Conservation (phyloP, 2,329 filamentous ascomycete species). For the Fusarium circinatum region DNA sequence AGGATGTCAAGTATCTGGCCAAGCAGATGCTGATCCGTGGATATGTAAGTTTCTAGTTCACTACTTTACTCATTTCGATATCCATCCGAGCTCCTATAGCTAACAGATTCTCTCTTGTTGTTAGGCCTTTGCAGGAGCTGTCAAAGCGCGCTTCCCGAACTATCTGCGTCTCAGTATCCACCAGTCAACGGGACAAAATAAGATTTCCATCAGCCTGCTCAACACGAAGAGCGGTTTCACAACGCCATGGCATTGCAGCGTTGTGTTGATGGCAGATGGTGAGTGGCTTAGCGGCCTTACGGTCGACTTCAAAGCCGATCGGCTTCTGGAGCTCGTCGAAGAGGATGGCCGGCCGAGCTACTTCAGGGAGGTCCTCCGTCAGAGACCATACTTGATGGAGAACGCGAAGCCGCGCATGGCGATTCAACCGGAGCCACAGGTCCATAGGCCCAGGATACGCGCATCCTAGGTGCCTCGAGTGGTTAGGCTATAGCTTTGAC, state of each 20-base stretch:
- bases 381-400: background rate
- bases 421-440: background rate
- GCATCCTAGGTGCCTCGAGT: background rate
- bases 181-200: conserved; percentile 39
- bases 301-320: background rate
- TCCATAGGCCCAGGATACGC: background rate
- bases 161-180: conserved; percentile 47
- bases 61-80: accelerated
- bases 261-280: conserved; percentile 1
- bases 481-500: background rate
- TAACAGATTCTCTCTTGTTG: background rate
- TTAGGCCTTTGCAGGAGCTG: conserved; percentile 45
- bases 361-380: background rate
- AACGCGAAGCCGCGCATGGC: background rate
- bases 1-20: conserved; percentile 43
- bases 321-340: background rate
- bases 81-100: accelerated
- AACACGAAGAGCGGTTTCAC: conserved; percentile 47
- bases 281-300: conserved; percentile 6
- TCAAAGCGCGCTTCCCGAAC: conserved; percentile 40
- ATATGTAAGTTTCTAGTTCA: conserved; percentile 31
- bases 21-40: conserved; percentile 48
- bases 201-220: conserved; percentile 45
- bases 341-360: background rate
- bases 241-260: conserved; percentile 47